Conservation (phyloP, 78 protist species). For the Chrysochromulina tobinii region DNA sequence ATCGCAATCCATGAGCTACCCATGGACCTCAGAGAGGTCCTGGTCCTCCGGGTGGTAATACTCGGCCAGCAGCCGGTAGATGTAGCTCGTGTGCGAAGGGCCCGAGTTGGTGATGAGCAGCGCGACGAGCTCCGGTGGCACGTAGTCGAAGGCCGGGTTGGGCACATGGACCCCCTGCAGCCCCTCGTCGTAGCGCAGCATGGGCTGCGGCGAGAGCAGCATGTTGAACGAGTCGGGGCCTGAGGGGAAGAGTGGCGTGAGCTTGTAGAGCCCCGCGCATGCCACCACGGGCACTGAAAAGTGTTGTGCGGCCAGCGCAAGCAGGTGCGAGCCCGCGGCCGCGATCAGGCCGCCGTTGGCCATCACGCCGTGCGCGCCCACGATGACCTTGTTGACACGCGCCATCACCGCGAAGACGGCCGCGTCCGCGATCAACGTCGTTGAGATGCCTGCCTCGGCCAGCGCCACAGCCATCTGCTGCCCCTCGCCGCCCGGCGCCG, state of each 20-base stretch:
- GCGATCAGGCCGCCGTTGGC: conserved; percentile 96
- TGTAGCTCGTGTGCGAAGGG: conserved; percentile 80
- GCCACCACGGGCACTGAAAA: conserved; percentile 87
- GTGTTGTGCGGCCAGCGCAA: conserved; percentile 90
- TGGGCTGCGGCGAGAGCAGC: conserved; percentile 63
- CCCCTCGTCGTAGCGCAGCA: conserved; percentile 55
- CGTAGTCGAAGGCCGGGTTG: conserved; percentile 86
- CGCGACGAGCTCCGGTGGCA: conserved; percentile 89
- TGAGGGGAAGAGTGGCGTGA: conserved; percentile 39
- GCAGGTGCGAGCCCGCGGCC: conserved; percentile 72
- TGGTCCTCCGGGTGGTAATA: conserved; percentile 78
- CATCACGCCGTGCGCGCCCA: conserved; percentile 83
- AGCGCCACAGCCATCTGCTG: conserved; percentile 67
- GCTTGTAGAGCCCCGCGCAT: neutral
- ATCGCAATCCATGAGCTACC: no score
- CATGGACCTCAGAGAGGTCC: neutral
- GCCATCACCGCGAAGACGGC: conserved; percentile 92
- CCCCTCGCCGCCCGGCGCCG: conserved; percentile 53
- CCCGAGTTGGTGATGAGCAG: conserved; percentile 87
- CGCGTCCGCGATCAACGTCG: conserved; percentile 80
- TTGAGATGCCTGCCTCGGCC: conserved; percentile 51
- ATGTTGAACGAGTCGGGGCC: conserved; percentile 84
- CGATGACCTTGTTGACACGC: conserved; percentile 82
- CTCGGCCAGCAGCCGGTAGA: conserved; percentile 84
- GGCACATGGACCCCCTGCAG: conserved; percentile 36